phyloP scores from a whole-genome alignment of 345 rosid species.

The Diplotaxis tenuifolia region DNA sequence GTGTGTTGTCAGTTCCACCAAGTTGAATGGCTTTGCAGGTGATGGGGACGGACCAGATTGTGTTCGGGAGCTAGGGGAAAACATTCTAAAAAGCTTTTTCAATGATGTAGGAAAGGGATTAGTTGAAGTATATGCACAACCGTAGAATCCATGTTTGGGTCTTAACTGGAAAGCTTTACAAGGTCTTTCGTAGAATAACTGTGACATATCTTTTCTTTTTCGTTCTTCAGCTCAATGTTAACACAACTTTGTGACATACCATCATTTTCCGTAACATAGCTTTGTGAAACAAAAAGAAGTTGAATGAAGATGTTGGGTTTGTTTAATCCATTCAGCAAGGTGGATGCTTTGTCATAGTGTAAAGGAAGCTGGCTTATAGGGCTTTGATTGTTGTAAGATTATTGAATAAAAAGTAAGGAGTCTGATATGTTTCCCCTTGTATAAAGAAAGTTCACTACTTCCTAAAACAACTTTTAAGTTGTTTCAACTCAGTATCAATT shows the following conservation, averaged over 20 bases:
- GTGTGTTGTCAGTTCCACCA: conserved; percentile 5
- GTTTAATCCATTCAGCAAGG: too few relatives aligned
- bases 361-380: not conserved
- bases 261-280: not conserved
- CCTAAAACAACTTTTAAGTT: not conserved
- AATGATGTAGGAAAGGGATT: not conserved
- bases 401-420: too few relatives aligned
- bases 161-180: not conserved
- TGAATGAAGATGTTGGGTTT: not conserved
- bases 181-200: not conserved
- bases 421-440: not conserved
- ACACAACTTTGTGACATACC: not conserved
- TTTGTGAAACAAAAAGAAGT: not conserved
- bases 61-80: not conserved
- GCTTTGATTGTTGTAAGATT: not conserved
- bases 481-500: not conserved
- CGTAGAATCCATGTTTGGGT: not conserved
- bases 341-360: not conserved
- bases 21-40: conserved; percentile 1
- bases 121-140: not conserved
- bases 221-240: not conserved
- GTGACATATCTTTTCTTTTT: not conserved
- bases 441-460: not conserved
- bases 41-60: not conserved
- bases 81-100: not conserved